These are phyloP conservation scores for Salix dunnii DNA, from an alignment of 345 rosid genomes.

Conservation along the genomic window DNA sequence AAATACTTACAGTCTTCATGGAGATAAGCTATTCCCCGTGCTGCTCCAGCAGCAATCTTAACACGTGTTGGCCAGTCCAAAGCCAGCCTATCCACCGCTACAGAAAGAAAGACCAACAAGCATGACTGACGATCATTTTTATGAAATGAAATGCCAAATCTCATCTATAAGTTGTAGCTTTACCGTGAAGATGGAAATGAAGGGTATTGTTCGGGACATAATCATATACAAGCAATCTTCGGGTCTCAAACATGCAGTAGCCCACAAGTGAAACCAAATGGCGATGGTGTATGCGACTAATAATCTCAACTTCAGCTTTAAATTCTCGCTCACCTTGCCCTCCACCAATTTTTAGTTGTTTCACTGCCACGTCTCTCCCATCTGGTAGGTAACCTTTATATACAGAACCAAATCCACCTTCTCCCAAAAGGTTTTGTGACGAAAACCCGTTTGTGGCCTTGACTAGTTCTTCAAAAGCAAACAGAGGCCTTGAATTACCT, in stretches of 20 bases:
- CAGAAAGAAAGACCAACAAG: slow-evolving; percentile 14
- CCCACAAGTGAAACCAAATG: slow-evolving; percentile 94
- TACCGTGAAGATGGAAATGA: slow-evolving; percentile 94
- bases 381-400: slow-evolving; percentile 80
- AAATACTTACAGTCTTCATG: slow-evolving; percentile 86
- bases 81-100: slow-evolving; percentile 58
- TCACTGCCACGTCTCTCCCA: slow-evolving; percentile 82
- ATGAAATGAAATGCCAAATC: slow-evolving; percentile 16
- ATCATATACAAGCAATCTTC: slow-evolving; percentile 79
- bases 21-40: slow-evolving; percentile 96
- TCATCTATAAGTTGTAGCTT: slow-evolving; percentile 9
- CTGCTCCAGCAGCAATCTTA: slow-evolving; percentile 85
- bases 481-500: slow-evolving; percentile 69
- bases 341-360: slow-evolving; percentile 77
- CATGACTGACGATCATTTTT: slow-evolving; percentile 4
- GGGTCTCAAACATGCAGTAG: slow-evolving; percentile 77
- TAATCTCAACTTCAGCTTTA: slow-evolving; percentile 90
- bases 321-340: slow-evolving; percentile 94
- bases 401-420: slow-evolving; percentile 93
- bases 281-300: slow-evolving; percentile 89
- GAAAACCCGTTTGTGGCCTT: slow-evolving; percentile 79
- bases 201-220: slow-evolving; percentile 83
- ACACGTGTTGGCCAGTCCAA: slow-evolving; percentile 78
- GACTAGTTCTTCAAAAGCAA: slow-evolving; percentile 66
- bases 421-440: slow-evolving; percentile 72